phyloP scores from a whole-genome alignment of 768 basidiomycete genomes.

The Lentinula edodes region DNA sequence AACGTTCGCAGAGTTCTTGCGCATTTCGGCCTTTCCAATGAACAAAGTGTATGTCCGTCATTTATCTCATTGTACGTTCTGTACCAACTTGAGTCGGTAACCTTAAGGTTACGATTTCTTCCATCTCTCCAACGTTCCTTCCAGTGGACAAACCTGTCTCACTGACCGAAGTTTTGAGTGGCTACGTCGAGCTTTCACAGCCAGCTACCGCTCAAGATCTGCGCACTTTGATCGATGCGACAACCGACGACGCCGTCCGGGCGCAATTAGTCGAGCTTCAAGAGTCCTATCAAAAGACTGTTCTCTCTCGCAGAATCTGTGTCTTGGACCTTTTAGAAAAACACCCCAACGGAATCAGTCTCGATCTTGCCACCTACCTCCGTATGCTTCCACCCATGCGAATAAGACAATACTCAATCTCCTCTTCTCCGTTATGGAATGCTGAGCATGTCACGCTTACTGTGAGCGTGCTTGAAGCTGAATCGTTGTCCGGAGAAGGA shows the following conservation, averaged over 20 bases:
- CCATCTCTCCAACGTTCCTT: slow-evolving; percentile 31
- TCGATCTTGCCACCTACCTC: slow-evolving; percentile 32
- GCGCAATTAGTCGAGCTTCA: slow-evolving; percentile 23
- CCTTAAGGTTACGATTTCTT: slow-evolving; percentile 28
- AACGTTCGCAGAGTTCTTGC: slow-evolving; percentile 33
- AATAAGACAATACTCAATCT: slow-evolving; percentile 46
- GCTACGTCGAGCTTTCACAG: slow-evolving; percentile 44
- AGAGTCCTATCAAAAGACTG: slow-evolving; percentile 24
- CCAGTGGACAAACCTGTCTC: slow-evolving; percentile 32
- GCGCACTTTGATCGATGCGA: slow-evolving; percentile 21
- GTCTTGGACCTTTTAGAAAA: slow-evolving; percentile 37
- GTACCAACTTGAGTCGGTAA: too few species aligned
- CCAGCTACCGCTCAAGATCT: slow-evolving; percentile 39
- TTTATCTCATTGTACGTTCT: not conserved
- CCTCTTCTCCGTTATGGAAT: slow-evolving; percentile 41
- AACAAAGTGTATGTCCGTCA: slow-evolving; percentile 27
- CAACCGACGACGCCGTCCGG: slow-evolving; percentile 20
- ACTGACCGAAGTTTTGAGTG: slow-evolving; percentile 30
- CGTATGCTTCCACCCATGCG: slow-evolving; percentile 41
- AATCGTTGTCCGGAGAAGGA: slow-evolving; percentile 25
- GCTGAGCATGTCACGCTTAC: slow-evolving; percentile 38
- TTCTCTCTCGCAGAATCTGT: slow-evolving; percentile 30
- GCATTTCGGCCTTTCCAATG: slow-evolving; percentile 29
- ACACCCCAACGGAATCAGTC: slow-evolving; percentile 25
- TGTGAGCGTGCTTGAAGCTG: slow-evolving; percentile 35